These are phyloP conservation scores for Rauvolfia tetraphylla DNA, from an alignment of 257 asterid genomes.

Conservation along the genomic window DNA sequence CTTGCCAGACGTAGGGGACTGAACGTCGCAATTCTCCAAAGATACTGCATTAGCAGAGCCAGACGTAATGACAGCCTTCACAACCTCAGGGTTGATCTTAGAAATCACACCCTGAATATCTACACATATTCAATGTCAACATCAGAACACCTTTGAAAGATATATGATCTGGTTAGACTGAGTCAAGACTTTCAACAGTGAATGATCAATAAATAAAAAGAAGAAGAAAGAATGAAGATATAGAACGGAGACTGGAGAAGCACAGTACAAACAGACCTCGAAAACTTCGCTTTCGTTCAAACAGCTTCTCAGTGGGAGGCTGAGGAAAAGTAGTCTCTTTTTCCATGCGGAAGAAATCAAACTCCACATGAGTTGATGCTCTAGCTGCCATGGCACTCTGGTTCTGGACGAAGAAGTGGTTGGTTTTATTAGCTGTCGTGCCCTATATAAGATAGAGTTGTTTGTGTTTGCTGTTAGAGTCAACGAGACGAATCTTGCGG, in stretches of 20 bases:
- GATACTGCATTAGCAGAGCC: background rate
- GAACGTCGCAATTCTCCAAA: background rate
- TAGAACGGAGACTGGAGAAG: background rate
- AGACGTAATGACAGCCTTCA: slow-evolving; percentile 29
- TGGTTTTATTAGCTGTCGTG: too few species aligned
- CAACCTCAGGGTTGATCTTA: slow-evolving; percentile 51
- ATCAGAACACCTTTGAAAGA: too few species aligned
- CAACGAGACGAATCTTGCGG: too few species aligned
- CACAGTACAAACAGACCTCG: slow-evolving; percentile 22
- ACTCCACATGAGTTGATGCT: slow-evolving; percentile 15
- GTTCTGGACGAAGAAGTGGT: too few species aligned
- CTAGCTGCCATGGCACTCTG: too few species aligned
- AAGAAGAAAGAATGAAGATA: too few species aligned
- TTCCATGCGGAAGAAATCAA: slow-evolving; percentile 23
- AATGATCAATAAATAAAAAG: too few species aligned
- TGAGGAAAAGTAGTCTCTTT: background rate
- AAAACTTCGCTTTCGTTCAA: slow-evolving; percentile 19
- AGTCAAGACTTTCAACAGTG: too few species aligned
- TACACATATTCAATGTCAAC: slow-evolving; percentile 5
- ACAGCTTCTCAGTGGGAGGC: background rate
- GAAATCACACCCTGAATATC: slow-evolving; percentile 46
- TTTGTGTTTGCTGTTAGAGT: too few species aligned
- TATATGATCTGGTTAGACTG: too few species aligned
- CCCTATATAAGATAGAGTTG: too few species aligned
- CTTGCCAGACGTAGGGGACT: background rate